Base-by-base conservation (phyloP, 2,329 filamentous ascomycete genomes). In the Trichoderma semiorbis region DNA sequence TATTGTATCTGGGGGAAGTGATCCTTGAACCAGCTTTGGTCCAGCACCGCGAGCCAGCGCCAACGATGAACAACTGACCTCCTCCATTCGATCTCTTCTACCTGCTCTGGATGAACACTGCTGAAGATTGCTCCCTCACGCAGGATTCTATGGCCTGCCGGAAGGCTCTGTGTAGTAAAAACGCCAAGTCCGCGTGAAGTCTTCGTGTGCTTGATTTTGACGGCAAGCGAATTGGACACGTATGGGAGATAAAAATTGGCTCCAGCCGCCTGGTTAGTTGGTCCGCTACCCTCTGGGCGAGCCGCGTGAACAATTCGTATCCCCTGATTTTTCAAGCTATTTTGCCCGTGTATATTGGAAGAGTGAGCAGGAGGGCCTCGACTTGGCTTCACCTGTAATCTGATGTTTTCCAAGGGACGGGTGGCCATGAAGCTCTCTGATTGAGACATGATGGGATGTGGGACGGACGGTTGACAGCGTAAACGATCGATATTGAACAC, bases 181-280 rank as follows among this genome's bases (percentile, higher is more conserved):
- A 80, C 55, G 11, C 79, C 79, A 7, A 16, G 34, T 3, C 72
- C 69, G 1, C 72, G 73, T 5, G 18, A 7, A 3, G 53, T 71
- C 1, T 14, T 3, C 1, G 75, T 76, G 1, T 73, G 2, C 7
- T 16, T 30, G 34, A 78, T 70, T 1, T 10, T 7, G 16, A 77
- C 50, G 16, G 70, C 74, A 6, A 74, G 16, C 8, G 32, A 11
- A 32, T 34, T 60, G n/a, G 6, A 7, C 18, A 60, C 5, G 18
- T 28, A 28, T 34, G 28, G 57, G 18, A 8, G 57, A 34, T 34
- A 24, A 12, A 34, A 7, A 21, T n/a, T 12, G n/a, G n/a, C 7
- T 34, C 10, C n/a, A 11, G n/a, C 12, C 21, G 47, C 47, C 21
- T 1, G 2, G 47, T 12, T 24, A 14, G 1, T 24, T 2, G 47